Base-by-base conservation (phyloP, 768 basidiomycete genomes). In the Kwoniella botswanensis region DNA sequence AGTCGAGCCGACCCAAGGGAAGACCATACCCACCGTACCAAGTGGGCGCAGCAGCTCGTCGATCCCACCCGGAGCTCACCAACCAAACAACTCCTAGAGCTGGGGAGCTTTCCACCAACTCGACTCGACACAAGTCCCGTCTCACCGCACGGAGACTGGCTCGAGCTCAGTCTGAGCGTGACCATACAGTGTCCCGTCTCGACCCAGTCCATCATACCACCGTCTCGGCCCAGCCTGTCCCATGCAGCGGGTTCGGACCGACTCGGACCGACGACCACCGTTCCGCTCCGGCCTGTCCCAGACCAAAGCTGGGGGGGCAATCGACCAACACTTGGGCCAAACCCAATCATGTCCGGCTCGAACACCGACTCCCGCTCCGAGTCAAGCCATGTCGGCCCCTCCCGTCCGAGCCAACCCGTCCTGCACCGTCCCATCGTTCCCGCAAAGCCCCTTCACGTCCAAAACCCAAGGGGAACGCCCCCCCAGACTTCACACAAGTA, bases 401-500 rank as follows among this genome's bases (percentile, higher is more conserved):
- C 21, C 3, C 21, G 54, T 24, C 29, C 59, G 5, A 29, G 42
- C 12, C 42, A 44, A 21, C 67, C 63, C 52, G 43, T 4, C 58
- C 41, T 5, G 15, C 56, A 50, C 46, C 4, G 35, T 35, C 35
- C 26, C 55, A 13, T 56, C 55, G 10, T 22, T 15, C 57, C 57
- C 13, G 7, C 26, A 58, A 26, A 26, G 44, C 44, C 58, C 56
- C 57, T n/a, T n/a, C 58, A 68, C 41, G 11, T 17, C 59, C 17
- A 18, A 55, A 53, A 61, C 44, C 60, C 58, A 12, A n/a, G 29
- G 24, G 58, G 67, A 18, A 62, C 24, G 52, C 50, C 44, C 67
- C 67, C 58, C 65, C 67, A 61, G 44, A 44, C 53, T 58, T 58
- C 56, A 58, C 26, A 70, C 63, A 29, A 26, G 24, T 58, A 70